These are phyloP conservation scores for Penicillium sp. DNA, from an alignment of 2,329 filamentous ascomycete genomes.

Conservation along the genomic window DNA sequence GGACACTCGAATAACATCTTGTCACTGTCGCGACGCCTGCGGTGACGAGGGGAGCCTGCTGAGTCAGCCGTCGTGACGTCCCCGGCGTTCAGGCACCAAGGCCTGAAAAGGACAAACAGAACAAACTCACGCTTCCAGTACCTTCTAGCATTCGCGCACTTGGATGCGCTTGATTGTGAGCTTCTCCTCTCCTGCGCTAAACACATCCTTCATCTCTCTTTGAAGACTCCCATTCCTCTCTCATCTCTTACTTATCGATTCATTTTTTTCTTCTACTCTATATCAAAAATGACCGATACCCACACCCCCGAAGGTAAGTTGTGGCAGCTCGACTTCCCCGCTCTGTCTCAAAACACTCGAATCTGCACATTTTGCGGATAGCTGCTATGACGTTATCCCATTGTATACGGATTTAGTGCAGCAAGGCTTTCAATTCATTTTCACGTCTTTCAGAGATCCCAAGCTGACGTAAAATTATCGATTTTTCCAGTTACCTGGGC, in stretches of 20 bases:
- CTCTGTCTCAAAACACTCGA: slow-evolving; percentile 19
- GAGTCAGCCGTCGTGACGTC: slow-evolving; percentile 11
- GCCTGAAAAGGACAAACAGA: slow-evolving; percentile 26
- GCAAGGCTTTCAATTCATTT: slow-evolving; percentile 4
- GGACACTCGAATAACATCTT: slow-evolving; percentile 4
- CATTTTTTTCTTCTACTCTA: slow-evolving; percentile 1
- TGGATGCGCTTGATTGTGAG: slow-evolving; percentile 20
- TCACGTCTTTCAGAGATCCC: neutral
- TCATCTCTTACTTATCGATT: slow-evolving; percentile 5
- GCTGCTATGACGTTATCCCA: slow-evolving; percentile 13
- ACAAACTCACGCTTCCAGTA: slow-evolving; percentile 42
- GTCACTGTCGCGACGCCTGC: slow-evolving; percentile 9
- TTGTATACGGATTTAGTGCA: slow-evolving; percentile 1
- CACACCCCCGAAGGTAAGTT: slow-evolving; percentile 47
- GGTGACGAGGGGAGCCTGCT: slow-evolving; percentile 8
- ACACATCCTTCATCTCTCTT: slow-evolving; percentile 1
- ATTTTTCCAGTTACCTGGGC: slow-evolving; percentile 81
- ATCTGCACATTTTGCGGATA: slow-evolving; percentile 22
- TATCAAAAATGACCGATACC: slow-evolving; percentile 25
- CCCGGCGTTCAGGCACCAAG: slow-evolving; percentile 18
- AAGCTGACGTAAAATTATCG: slow-evolving; percentile 13
- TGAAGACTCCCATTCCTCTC: neutral
- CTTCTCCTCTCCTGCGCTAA: slow-evolving; percentile 16
- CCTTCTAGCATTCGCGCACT: slow-evolving; percentile 32
- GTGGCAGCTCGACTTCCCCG: slow-evolving; percentile 29